Evolutionary conservation across 2,329 filamentous ascomycete species (phyloP).

Genomic region (Coleophoma crateriformis): DNA sequence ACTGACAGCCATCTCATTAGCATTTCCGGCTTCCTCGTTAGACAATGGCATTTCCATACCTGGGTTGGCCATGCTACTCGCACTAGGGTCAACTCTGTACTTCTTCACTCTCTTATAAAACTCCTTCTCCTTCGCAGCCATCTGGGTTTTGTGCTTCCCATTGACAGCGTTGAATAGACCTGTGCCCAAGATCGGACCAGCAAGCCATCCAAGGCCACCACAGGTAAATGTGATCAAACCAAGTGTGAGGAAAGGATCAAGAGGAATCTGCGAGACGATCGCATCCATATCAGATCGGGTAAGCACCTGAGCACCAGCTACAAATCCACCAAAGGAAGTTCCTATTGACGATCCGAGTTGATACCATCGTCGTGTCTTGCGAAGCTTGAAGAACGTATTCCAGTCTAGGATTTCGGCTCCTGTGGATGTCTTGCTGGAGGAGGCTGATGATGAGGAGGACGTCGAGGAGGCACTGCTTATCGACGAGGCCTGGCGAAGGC

Average conservation of each 20-base stretch:
- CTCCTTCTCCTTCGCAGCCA: constrained; percentile 85
- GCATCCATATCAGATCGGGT: constrained; percentile 68
- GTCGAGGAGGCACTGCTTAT: constrained; percentile 9
- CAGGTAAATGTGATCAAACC: constrained; percentile 74
- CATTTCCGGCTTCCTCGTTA: neutral
- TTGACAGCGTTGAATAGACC: constrained; percentile 74
- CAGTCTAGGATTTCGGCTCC: constrained; percentile 52
- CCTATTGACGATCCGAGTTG: constrained; percentile 73
- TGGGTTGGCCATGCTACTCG: constrained; percentile 81
- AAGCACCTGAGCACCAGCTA: constrained; percentile 59
- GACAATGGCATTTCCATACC: constrained; percentile 15
- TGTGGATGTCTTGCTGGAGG: constrained; percentile 5
- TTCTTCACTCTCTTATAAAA: constrained; percentile 91
- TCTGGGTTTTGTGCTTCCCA: constrained; percentile 63
- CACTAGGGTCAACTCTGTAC: constrained; percentile 84
- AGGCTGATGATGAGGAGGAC: constrained; percentile 3
- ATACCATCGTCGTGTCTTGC: constrained; percentile 77
- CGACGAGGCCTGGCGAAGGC: constrained; percentile 13
- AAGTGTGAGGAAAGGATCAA: constrained; percentile 84
- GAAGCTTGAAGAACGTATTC: constrained; percentile 90
- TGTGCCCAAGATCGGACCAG: constrained; percentile 78
- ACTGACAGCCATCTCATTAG: constrained; percentile 34
- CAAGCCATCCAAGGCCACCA: constrained; percentile 79
- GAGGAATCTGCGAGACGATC: constrained; percentile 64
- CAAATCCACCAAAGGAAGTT: constrained; percentile 56